Evolutionary conservation across 306 rosid genomes (phyloP).

Genomic region (Prosopis cineraria): DNA sequence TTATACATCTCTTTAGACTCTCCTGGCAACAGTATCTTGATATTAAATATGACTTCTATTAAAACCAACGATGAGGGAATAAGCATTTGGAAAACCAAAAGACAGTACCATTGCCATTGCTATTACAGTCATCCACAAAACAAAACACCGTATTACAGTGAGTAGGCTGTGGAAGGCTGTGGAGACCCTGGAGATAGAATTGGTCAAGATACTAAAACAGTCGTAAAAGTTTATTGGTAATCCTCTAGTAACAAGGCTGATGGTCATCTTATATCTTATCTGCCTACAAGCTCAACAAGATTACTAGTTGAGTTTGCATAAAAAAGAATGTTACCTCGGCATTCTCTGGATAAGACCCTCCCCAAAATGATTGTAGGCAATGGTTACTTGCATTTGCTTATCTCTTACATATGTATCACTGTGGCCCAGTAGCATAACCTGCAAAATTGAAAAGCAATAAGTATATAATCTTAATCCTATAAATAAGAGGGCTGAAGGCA

Average conservation of each 20-base stretch:
- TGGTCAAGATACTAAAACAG: background rate
- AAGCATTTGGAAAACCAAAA: background rate
- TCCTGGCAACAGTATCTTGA: background rate
- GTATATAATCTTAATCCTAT: background rate
- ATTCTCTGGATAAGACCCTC: constrained; percentile 95
- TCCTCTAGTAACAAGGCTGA: background rate
- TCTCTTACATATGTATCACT: constrained; percentile 86
- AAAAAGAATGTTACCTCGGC: constrained; percentile 72
- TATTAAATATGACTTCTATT: background rate
- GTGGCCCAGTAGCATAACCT: constrained; percentile 95
- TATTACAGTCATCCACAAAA: background rate
- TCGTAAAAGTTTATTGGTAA: background rate
- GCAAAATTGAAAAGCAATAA: constrained; percentile 23
- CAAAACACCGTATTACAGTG: too few relatives aligned
- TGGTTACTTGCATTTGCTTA: constrained; percentile 97
- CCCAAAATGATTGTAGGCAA: constrained; percentile 97
- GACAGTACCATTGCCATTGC: background rate
- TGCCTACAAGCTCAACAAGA: background rate
- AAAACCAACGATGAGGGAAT: background rate
- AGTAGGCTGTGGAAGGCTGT: too few relatives aligned
- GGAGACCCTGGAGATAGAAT: background rate
- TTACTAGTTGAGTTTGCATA: background rate
- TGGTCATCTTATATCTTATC: background rate
- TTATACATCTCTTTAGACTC: background rate
- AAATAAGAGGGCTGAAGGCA: background rate